Conservation (phyloP, 1,284 basidiomycete species). For the Cystobasidium sp. region DNA sequence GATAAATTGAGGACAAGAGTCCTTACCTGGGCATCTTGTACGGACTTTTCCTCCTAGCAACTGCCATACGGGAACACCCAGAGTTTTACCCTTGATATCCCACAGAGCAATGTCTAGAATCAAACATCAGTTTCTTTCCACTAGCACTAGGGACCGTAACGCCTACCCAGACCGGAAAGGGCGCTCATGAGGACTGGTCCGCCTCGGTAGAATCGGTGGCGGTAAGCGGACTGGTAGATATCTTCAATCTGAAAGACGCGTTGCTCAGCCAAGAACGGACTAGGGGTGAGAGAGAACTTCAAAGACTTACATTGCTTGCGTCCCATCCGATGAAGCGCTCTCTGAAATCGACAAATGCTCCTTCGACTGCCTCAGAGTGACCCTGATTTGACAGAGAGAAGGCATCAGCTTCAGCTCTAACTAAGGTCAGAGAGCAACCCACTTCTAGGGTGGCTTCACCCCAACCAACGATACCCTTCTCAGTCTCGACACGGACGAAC, state of each 20-base stretch:
- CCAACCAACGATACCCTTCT: conserved; percentile 71
- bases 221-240: conserved; percentile 64
- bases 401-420: neutral
- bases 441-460: conserved; percentile 59
- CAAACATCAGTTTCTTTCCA: no score
- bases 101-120: conserved; percentile 64
- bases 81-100: conserved; percentile 79
- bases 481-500: conserved; percentile 73
- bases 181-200: conserved; percentile 72
- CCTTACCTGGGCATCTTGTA: conserved; percentile 58
- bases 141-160: no score
- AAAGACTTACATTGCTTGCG: conserved; percentile 72
- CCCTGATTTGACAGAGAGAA: conserved; percentile 57
- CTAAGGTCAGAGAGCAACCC: conserved; percentile 48
- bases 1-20: neutral
- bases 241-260: conserved; percentile 36
- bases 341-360: conserved; percentile 67
- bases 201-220: conserved; percentile 72
- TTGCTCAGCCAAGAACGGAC: neutral
- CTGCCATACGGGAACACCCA: conserved; percentile 75
- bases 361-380: conserved; percentile 76
- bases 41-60: conserved; percentile 74
- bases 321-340: conserved; percentile 69
- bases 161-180: conserved; percentile 50
- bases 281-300: neutral